phyloP scores from a whole-genome alignment of 2,329 filamentous ascomycete species.

The Botrytis hyacinthi region DNA sequence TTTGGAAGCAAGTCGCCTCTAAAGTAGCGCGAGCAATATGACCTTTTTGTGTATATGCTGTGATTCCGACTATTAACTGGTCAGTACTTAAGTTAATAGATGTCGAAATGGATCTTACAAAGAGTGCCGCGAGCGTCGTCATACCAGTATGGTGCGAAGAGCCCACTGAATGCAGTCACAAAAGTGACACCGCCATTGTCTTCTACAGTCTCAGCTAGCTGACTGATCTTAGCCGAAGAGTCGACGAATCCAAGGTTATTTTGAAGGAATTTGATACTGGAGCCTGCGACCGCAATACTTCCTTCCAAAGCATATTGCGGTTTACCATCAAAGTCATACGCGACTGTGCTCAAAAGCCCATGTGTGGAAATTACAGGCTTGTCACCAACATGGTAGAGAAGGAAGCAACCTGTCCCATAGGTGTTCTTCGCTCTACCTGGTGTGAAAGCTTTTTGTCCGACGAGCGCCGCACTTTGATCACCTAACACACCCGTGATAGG shows the following conservation, averaged over 20 bases:
- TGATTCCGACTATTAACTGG: conserved; percentile 55
- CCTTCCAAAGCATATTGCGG: conserved; percentile 75
- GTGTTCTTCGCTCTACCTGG: conserved; percentile 81
- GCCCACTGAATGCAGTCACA: conserved; percentile 70
- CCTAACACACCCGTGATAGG: conserved; percentile 76
- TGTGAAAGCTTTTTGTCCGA: conserved; percentile 75
- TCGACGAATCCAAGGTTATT: conserved; percentile 64
- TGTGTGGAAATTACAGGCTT: conserved; percentile 77
- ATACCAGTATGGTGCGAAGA: conserved; percentile 76
- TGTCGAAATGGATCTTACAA: conserved; percentile 44
- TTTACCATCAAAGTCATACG: conserved; percentile 70
- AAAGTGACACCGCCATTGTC: conserved; percentile 69
- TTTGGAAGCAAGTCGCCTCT: conserved; percentile 72
- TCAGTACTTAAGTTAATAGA: conserved; percentile 21
- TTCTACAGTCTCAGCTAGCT: conserved; percentile 60
- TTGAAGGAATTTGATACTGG: conserved; percentile 70
- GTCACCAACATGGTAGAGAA: conserved; percentile 78
- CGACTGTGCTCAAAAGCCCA: conserved; percentile 73
- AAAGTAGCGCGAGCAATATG: conserved; percentile 71
- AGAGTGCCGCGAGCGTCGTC: conserved; percentile 72
- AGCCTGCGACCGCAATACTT: conserved; percentile 74
- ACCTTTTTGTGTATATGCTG: conserved; percentile 65
- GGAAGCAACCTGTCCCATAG: conserved; percentile 81
- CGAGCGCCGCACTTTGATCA: conserved; percentile 77
- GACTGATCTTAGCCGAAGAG: conserved; percentile 60